These are phyloP conservation scores for Trichoderma koningiopsis DNA, from an alignment of 2,329 filamentous ascomycete species.

Conservation along the genomic window DNA sequence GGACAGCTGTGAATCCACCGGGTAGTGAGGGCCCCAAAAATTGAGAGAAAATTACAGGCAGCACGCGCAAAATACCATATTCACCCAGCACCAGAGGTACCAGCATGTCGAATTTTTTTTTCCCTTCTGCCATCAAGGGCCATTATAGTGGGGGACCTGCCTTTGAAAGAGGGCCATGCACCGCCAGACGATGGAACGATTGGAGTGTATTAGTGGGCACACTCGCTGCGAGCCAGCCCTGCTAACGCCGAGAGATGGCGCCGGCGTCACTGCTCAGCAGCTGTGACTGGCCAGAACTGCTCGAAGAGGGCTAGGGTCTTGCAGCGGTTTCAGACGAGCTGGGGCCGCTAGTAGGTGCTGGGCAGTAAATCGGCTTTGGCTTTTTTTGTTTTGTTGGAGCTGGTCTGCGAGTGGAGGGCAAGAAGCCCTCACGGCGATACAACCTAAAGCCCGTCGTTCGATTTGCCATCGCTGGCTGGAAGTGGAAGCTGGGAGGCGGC, in stretches of 20 bases:
- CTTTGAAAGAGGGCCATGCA: not conserved
- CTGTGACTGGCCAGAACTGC: slow-evolving; percentile 16
- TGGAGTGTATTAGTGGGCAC: slow-evolving; percentile 6
- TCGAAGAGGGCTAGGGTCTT: slow-evolving; percentile 7
- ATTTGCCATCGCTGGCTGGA: slow-evolving; percentile 14
- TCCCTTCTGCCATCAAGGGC: not conserved
- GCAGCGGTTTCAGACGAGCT: not conserved
- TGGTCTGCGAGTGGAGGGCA: slow-evolving; percentile 18
- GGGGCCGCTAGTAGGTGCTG: not conserved
- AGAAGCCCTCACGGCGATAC: slow-evolving; percentile 25
- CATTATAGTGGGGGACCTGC: not conserved
- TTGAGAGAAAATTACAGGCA: slow-evolving; percentile 31
- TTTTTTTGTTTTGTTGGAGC: not conserved
- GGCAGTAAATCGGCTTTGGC: not conserved
- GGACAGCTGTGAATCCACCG: slow-evolving; percentile 29
- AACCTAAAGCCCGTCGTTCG: slow-evolving; percentile 13
- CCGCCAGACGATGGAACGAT: not conserved
- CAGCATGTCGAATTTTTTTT: not conserved
- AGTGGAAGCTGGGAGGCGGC: slow-evolving; percentile 20
- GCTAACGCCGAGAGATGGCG: not conserved
- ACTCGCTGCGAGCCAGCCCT: not conserved
- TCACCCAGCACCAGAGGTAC: not conserved
- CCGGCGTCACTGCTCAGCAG: not conserved
- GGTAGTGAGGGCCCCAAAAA: not conserved
- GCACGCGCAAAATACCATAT: not conserved